These are phyloP conservation scores for Gloeophyllum trabeum DNA, from an alignment of 768 basidiomycete species.

Conservation along the genomic window DNA sequence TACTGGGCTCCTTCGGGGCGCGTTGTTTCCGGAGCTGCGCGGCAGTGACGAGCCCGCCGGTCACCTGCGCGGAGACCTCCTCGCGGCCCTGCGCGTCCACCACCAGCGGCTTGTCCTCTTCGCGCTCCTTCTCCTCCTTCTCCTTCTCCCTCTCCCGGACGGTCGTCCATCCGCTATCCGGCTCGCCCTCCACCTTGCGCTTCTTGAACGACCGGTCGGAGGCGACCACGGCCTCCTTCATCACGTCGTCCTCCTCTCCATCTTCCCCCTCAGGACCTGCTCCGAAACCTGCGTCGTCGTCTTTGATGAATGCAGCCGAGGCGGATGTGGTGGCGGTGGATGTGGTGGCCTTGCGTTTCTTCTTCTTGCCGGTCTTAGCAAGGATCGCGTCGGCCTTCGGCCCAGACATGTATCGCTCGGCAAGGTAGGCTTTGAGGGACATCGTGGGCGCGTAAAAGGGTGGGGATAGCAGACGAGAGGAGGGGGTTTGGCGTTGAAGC, in stretches of 20 bases:
- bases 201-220: slow-evolving; percentile 73
- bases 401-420: slow-evolving; percentile 92
- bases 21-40: slow-evolving; percentile 57
- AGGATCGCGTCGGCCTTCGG: slow-evolving; percentile 94
- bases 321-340: slow-evolving; percentile 17
- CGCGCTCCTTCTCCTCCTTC: slow-evolving; percentile 16
- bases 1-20: slow-evolving; percentile 28
- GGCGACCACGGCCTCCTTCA: slow-evolving; percentile 55
- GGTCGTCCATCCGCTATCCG: slow-evolving; percentile 43
- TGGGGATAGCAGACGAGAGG: too few species aligned
- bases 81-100: slow-evolving; percentile 29
- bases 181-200: slow-evolving; percentile 38
- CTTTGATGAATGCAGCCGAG: slow-evolving; percentile 27
- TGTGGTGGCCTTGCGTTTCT: slow-evolving; percentile 51
- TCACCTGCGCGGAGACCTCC: slow-evolving; percentile 32
- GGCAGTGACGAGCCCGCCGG: slow-evolving; percentile 71
- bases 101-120: slow-evolving; percentile 52
- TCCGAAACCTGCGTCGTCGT: slow-evolving; percentile 62
- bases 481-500: too few species aligned
- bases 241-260: slow-evolving; percentile 47
- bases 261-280: slow-evolving; percentile 32
- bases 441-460: too few species aligned
- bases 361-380: slow-evolving; percentile 59
- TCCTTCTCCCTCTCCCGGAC: slow-evolving; percentile 37
- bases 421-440: slow-evolving; percentile 82